Percentiles rank a stretch among this genome's conserved stretches.
phyloP scores from a whole-genome alignment of 345 rosid genomes.

The Syzygium grande region DNA sequence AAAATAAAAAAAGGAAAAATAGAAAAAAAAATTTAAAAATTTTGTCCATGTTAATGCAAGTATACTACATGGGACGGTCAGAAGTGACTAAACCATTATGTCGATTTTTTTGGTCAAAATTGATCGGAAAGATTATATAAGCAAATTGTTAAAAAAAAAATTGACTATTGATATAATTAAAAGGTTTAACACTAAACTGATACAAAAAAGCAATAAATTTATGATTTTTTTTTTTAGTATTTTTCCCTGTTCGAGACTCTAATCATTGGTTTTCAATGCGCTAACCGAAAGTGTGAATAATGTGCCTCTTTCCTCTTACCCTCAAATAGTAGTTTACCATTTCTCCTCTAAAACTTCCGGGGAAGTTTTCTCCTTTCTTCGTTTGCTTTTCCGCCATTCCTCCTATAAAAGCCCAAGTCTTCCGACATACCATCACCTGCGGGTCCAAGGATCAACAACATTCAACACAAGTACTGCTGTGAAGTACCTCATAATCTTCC shows the following conservation, averaged over 20 bases:
- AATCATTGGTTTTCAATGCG: background rate
- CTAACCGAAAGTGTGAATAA: background rate
- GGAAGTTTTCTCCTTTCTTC: background rate
- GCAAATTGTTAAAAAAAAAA: too few species aligned
- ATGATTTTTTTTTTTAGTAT: too few species aligned
- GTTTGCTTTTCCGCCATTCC: background rate
- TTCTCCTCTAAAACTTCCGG: background rate
- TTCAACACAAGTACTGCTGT: background rate
- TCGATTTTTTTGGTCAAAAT: too few species aligned
- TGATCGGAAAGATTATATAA: too few species aligned
- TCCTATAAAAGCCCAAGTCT: background rate
- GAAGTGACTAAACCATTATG: too few species aligned
- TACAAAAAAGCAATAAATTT: too few species aligned
- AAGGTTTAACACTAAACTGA: too few species aligned
- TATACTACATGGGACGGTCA: too few species aligned
- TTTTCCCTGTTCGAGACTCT: background rate
- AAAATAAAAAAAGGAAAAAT: too few species aligned
- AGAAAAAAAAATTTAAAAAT: too few species aligned
- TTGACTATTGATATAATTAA: too few species aligned
- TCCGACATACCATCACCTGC: background rate
- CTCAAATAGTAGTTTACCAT: background rate
- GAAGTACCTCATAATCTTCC: background rate
- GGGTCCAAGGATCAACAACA: background rate
- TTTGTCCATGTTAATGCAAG: accelerated
- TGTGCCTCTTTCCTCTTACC: background rate